A percentile compares a stretch with the other conserved stretches of the same genome.
These are phyloP conservation scores for Maudiozyma turicensis DNA, from an alignment of 805 yeast genomes.

Conservation along the genomic window DNA sequence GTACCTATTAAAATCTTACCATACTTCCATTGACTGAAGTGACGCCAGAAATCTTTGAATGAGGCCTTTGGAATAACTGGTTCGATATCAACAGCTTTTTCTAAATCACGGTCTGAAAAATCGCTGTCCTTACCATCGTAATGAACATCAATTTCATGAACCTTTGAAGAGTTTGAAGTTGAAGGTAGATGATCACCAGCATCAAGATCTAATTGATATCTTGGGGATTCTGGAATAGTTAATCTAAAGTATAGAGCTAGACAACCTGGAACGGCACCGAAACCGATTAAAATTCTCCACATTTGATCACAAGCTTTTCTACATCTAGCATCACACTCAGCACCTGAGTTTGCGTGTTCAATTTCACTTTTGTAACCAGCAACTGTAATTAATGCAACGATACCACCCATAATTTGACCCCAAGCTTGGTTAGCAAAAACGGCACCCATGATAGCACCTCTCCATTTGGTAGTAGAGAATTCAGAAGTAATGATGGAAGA, in stretches of 20 bases:
- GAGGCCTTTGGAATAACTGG: constrained; percentile 69
- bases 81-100: constrained; percentile 6
- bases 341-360: constrained; percentile 41
- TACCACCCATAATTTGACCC: constrained; percentile 86
- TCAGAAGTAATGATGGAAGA: constrained; percentile 90
- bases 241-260: constrained; percentile 83
- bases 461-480: constrained; percentile 89
- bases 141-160: constrained; percentile 19
- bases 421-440: constrained; percentile 95
- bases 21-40: constrained; percentile 81
- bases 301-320: constrained; percentile 75
- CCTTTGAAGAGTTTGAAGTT: not conserved
- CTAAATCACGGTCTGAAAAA: constrained; percentile 1
- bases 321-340: constrained; percentile 60
- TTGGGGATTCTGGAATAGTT: constrained; percentile 91
- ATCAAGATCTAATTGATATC: constrained; percentile 73
- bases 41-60: constrained; percentile 55
- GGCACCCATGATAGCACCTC: constrained; percentile 97
- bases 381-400: constrained; percentile 67
- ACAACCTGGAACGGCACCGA: constrained; percentile 84
- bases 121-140: constrained; percentile 19
- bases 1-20: constrained; percentile 78
- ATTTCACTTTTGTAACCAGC: constrained; percentile 66
- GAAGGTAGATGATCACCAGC: constrained; percentile 18
- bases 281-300: constrained; percentile 89